Evolutionary conservation across 768 basidiomycete genomes (phyloP).

Genomic region (Trametes coccinea): DNA sequence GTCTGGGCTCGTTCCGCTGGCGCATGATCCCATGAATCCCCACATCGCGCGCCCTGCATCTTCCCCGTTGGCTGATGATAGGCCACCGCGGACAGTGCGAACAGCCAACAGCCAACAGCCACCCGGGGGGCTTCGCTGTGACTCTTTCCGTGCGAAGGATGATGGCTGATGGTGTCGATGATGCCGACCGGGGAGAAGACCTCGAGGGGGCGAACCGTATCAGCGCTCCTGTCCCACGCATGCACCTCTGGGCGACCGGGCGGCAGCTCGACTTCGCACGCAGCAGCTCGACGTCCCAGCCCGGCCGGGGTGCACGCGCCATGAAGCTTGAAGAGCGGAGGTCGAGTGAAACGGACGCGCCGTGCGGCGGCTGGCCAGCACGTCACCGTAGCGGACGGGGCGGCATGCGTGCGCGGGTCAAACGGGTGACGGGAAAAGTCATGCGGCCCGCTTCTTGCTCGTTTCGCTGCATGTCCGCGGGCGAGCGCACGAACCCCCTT

Average conservation of each 20-base stretch:
- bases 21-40: no score
- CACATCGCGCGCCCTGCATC: no score
- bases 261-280: no score
- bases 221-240: slow-evolving; percentile 4
- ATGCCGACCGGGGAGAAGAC: background rate
- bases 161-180: background rate
- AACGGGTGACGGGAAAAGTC: background rate
- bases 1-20: no score
- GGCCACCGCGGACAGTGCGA: background rate
- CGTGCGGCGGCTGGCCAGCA: no score
- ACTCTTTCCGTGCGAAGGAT: background rate
- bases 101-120: background rate
- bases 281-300: no score
- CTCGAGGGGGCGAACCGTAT: background rate
- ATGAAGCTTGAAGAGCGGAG: no score
- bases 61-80: no score
- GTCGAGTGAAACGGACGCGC: no score
- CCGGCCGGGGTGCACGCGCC: no score
- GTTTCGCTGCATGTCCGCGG: background rate
- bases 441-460: background rate
- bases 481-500: background rate
- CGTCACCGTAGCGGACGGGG: background rate
- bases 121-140: background rate
- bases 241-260: no score
- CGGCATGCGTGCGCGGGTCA: background rate